A percentile compares a stretch with the other conserved stretches of the same genome.
These are phyloP conservation scores for Hypericum perforatum DNA, from an alignment of 345 rosid species.

Conservation along the genomic window DNA sequence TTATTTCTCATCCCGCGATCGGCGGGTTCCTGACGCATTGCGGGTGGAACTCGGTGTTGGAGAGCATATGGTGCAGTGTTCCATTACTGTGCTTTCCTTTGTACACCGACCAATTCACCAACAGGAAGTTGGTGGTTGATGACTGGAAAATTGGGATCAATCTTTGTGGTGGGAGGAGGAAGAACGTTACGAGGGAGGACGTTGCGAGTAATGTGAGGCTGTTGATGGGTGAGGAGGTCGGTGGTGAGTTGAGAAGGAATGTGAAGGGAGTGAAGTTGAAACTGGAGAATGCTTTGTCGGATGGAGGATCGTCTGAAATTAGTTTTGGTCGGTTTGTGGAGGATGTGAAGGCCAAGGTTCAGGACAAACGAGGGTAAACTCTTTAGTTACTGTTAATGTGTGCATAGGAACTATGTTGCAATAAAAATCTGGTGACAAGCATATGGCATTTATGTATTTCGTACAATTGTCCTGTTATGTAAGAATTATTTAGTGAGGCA, in stretches of 20 bases:
- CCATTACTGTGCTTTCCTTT: constrained; percentile 65
- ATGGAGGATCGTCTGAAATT: constrained; percentile 37
- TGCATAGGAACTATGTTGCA: no score
- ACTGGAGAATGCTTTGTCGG: constrained; percentile 32
- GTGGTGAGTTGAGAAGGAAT: constrained; percentile 22
- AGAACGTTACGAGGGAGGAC: constrained; percentile 20
- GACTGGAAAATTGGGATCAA: constrained; percentile 78
- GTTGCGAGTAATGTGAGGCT: constrained; percentile 30
- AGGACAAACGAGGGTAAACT: background rate
- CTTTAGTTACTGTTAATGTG: no score
- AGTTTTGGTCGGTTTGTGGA: constrained; percentile 36
- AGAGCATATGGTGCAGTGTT: constrained; percentile 55
- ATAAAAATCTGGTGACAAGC: no score
- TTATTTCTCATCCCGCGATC: constrained; percentile 44
- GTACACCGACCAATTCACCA: constrained; percentile 71
- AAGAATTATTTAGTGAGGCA: no score
- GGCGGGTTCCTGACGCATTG: constrained; percentile 83
- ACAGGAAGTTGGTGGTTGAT: constrained; percentile 66
- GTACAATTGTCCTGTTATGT: no score
- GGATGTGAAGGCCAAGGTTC: constrained; percentile 25
- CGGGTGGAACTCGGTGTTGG: constrained; percentile 78
- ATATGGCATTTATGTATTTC: no score
- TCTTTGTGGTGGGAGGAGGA: constrained; percentile 24
- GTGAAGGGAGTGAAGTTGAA: constrained; percentile 33
- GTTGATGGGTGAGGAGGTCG: constrained; percentile 40